Base-by-base conservation (phyloP, 805 yeast genomes). In the Starmerella sp. region DNA sequence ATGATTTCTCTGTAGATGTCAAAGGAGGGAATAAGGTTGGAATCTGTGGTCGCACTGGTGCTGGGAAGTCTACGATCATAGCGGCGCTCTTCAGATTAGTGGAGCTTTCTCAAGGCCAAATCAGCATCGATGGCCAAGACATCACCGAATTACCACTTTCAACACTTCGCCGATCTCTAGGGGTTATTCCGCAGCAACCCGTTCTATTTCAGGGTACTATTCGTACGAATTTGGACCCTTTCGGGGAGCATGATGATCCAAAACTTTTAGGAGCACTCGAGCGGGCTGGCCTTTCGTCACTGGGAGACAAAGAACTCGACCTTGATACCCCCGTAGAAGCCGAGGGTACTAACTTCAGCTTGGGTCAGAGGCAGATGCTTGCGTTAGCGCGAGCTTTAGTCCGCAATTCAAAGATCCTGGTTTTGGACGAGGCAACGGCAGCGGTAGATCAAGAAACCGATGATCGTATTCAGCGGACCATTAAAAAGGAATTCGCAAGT, bases 161-260 rank as follows among this genome's bases (percentile, higher is more conserved):
- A 55, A 82, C 81, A 57, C 74, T 87, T 64, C 74, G 95, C 61
- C 77, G 84, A n/a, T 77, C 77, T 55, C 73, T 86, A 39, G 77
- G 89, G 1, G 86, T 86, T 58, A 87, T 86, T 65, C 95, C 95
- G 5, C 95, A 87, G 68, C 95, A 86, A 63, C 95, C 95, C 1
- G 88, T 84, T 0, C 70, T 86, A 54, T 86, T 87, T 73, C 80
- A 81, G 60, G 95, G 95, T 29, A 77, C 88, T 0, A 77, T 86
- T 49, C 72, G 95, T 64, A 75, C 77, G 55, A 86, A 86, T 63
- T 70, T 86, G 66, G 95, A 86, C 68, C 95, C 95, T 15, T 86
- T 86, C 66, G 73, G 73, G 13, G 68, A 73, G 51, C 67, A 73
- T 48, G 60, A 74, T 15, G 95, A 87, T 65, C 75, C 70, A 5